phyloP scores from a whole-genome alignment of 805 yeast species.

The Candida ipomoeae region DNA sequence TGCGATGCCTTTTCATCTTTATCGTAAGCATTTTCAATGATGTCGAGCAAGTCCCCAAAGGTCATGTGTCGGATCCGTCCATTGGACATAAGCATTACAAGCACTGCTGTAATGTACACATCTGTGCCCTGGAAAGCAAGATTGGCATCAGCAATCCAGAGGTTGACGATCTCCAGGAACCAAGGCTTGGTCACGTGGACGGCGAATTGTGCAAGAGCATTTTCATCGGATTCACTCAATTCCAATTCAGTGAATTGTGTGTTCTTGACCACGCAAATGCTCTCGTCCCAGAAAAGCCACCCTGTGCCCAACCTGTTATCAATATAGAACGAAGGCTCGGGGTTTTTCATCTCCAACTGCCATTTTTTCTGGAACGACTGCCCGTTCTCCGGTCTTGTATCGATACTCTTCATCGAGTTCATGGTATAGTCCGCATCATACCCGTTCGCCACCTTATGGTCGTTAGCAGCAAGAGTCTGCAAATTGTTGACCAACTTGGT shows the following conservation, averaged over 20 bases:
- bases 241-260: constrained; percentile 23
- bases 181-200: constrained; percentile 49
- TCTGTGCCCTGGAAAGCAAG: constrained; percentile 64
- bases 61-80: constrained; percentile 40
- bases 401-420: constrained; percentile 37
- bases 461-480: constrained; percentile 40
- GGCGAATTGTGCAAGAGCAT: constrained; percentile 43
- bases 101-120: constrained; percentile 51
- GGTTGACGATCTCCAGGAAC: constrained; percentile 48
- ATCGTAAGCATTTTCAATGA: constrained; percentile 50
- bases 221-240: constrained; percentile 41
- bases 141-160: constrained; percentile 58
- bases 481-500: constrained; percentile 42
- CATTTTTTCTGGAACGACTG: constrained; percentile 40
- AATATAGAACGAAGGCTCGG: constrained; percentile 48
- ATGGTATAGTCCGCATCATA: constrained; percentile 35
- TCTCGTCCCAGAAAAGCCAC: constrained; percentile 72
- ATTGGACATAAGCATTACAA: constrained; percentile 47
- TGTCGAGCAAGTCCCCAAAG: constrained; percentile 49
- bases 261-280: constrained; percentile 43
- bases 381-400: constrained; percentile 36
- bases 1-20: constrained; percentile 72
- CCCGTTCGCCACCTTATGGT: constrained; percentile 44
- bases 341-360: constrained; percentile 48
- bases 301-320: constrained; percentile 58